Percentiles rank a stretch among this genome's conserved stretches.
These are phyloP conservation scores for Yamadazyma friedrichii DNA, from an alignment of 1,139 yeast genomes.

Conservation along the genomic window DNA sequence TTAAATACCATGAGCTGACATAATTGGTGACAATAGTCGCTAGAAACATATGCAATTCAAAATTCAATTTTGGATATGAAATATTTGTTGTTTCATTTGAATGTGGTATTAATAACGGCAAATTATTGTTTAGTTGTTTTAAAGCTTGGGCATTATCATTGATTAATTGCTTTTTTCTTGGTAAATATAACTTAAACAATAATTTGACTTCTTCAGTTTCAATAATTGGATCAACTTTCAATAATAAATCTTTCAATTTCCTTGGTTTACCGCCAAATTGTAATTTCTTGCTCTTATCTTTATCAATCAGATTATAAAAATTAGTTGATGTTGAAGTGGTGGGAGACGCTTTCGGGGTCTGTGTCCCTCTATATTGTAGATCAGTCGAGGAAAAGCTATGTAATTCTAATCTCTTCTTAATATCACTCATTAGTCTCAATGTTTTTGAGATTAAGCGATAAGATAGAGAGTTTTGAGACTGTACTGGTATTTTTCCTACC, in stretches of 20 bases:
- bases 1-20: constrained; percentile 41
- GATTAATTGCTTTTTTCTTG: constrained; percentile 26
- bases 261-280: constrained; percentile 8
- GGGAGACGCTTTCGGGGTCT: constrained; percentile 16
- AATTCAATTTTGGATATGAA: constrained; percentile 25
- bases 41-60: constrained; percentile 38
- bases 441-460: neutral
- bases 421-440: constrained; percentile 1
- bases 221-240: constrained; percentile 10
- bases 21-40: constrained; percentile 33
- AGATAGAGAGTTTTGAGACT: neutral
- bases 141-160: constrained; percentile 18
- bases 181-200: constrained; percentile 34
- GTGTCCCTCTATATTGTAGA: constrained; percentile 11
- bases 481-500: no score
- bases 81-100: constrained; percentile 13
- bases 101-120: constrained; percentile 26
- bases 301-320: constrained; percentile 15
- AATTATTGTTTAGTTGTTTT: constrained; percentile 24
- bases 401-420: constrained; percentile 2
- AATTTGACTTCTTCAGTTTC: constrained; percentile 31
- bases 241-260: constrained; percentile 9
- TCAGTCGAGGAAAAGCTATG: constrained; percentile 5
- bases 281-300: constrained; percentile 6
- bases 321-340: constrained; percentile 18